phyloP scores from a whole-genome alignment of 2,329 filamentous ascomycete species.

The Fusarium verticillioides region DNA sequence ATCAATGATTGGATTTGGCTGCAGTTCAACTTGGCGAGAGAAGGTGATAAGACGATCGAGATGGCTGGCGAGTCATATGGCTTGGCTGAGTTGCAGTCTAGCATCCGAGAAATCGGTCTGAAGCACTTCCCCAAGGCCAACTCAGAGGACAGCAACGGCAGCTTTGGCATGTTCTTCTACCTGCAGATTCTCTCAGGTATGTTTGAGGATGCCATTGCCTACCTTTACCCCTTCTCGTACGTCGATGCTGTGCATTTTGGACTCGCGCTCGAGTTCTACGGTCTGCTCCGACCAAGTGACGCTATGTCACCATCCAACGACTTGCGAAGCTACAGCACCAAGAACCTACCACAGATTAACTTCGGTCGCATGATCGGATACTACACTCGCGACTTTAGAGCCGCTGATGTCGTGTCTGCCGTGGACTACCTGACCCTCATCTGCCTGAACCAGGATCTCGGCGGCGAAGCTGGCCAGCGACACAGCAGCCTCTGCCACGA shows the following conservation, averaged over 20 bases:
- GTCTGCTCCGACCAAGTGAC: slow-evolving; percentile 86
- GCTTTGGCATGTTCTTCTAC: slow-evolving; percentile 92
- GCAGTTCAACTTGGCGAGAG: slow-evolving; percentile 75
- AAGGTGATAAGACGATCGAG: slow-evolving; percentile 71
- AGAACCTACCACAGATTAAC: slow-evolving; percentile 83
- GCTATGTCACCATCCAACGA: slow-evolving; percentile 80
- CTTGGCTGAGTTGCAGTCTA: slow-evolving; percentile 76
- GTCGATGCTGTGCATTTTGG: slow-evolving; percentile 96
- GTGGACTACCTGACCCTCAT: slow-evolving; percentile 94
- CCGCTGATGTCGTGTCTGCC: slow-evolving; percentile 86
- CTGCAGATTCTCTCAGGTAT: slow-evolving; percentile 90
- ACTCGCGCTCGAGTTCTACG: slow-evolving; percentile 88
- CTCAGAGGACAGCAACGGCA: slow-evolving; percentile 78
- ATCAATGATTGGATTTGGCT: slow-evolving; percentile 80
- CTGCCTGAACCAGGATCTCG: slow-evolving; percentile 88
- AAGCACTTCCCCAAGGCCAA: slow-evolving; percentile 88
- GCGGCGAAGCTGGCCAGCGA: slow-evolving; percentile 76
- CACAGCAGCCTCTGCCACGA: slow-evolving; percentile 90
- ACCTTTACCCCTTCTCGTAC: slow-evolving; percentile 91
- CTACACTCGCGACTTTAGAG: slow-evolving; percentile 96
- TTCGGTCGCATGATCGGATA: slow-evolving; percentile 94
- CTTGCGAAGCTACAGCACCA: slow-evolving; percentile 72
- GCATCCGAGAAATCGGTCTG: slow-evolving; percentile 87
- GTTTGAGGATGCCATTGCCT: slow-evolving; percentile 93
- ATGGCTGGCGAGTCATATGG: slow-evolving; percentile 74